A percentile compares a stretch with the other conserved stretches of the same genome.
These are phyloP conservation scores for Nannochloropsis salina DNA, from an alignment of 108 stramenopile species.

Conservation along the genomic window DNA sequence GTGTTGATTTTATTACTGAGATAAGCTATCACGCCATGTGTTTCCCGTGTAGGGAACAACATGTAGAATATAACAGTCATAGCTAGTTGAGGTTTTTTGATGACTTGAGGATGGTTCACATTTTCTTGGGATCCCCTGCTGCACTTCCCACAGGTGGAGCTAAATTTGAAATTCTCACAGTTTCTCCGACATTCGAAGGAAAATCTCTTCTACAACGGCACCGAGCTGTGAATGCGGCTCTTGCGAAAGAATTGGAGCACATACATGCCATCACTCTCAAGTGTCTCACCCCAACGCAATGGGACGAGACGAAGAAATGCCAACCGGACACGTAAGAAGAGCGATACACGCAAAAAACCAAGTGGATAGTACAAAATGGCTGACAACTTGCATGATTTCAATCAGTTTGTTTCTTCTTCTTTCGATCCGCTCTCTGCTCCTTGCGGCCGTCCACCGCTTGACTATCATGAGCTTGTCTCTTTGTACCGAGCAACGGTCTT, in stretches of 20 bases:
- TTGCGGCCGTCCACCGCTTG: background rate
- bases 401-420: background rate
- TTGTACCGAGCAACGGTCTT: no score
- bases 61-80: no score
- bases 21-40: no score
- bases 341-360: background rate
- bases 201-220: background rate
- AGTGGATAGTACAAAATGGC: background rate
- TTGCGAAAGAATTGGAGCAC: background rate
- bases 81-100: no score
- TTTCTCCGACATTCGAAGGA: conserved; percentile 10
- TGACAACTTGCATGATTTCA: background rate
- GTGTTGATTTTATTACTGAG: no score
- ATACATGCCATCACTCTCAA: conserved; percentile 17
- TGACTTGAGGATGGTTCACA: no score
- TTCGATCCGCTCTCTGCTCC: background rate
- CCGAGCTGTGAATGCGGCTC: background rate
- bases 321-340: background rate
- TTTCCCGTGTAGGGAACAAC: no score
- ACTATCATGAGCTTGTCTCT: no score
- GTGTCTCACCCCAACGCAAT: background rate
- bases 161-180: background rate
- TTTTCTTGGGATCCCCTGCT: no score
- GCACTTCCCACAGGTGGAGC: background rate
- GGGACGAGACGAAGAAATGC: background rate